A percentile compares a stretch with the other conserved stretches of the same genome.
phyloP scores from a whole-genome alignment of 345 rosid species.

The Clausena lansium region DNA sequence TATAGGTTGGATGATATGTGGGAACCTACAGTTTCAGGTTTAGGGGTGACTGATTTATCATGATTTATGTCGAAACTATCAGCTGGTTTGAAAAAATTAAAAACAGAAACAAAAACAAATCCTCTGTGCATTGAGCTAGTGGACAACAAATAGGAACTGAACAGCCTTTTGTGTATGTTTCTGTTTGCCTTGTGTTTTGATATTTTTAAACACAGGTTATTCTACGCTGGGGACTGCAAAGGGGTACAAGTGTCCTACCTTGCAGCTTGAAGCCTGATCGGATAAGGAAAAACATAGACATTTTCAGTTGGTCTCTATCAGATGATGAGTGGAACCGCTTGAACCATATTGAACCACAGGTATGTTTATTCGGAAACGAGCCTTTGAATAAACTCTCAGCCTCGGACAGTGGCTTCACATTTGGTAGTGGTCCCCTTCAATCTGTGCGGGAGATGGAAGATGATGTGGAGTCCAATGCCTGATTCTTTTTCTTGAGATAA shows the following conservation, averaged over 20 bases:
- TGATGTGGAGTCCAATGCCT: conserved; percentile 41
- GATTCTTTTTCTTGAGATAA: conserved; percentile 15
- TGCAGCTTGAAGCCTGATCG: conserved; percentile 57
- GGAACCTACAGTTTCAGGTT: background rate
- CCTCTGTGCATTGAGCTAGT: background rate
- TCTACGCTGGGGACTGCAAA: conserved; percentile 61
- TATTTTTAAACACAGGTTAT: conserved; percentile 33
- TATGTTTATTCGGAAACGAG: conserved; percentile 51
- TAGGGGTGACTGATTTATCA: background rate
- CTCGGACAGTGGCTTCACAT: conserved; percentile 34
- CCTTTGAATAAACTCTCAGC: conserved; percentile 34
- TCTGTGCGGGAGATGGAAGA: conserved; percentile 52
- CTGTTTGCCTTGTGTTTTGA: background rate
- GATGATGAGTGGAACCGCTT: conserved; percentile 45
- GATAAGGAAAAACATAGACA: conserved; percentile 49
- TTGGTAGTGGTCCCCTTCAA: conserved; percentile 54
- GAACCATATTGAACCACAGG: conserved; percentile 56
- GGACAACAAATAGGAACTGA: background rate
- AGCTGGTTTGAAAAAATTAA: background rate
- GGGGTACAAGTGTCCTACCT: conserved; percentile 61
- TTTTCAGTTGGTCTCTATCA: conserved; percentile 47
- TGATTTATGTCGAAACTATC: background rate
- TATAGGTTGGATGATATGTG: background rate
- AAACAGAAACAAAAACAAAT: background rate
- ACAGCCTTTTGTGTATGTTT: background rate